Evolutionary conservation across 1,284 basidiomycete species (phyloP).

Genomic region (Rhodotorula glutinis): DNA sequence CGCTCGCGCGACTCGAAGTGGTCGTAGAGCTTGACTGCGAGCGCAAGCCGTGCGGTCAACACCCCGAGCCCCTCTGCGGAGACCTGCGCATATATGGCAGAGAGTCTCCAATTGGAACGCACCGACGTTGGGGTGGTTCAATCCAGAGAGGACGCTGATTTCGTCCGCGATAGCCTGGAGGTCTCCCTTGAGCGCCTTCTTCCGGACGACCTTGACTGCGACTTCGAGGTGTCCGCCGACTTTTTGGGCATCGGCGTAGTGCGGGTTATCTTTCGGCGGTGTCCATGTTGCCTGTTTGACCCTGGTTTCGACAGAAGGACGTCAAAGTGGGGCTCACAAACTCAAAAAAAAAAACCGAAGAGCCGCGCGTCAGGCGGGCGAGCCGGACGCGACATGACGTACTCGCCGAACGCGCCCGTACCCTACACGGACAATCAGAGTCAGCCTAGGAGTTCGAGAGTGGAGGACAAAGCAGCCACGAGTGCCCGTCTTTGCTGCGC

Average conservation of each 20-base stretch:
- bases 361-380: too few species aligned
- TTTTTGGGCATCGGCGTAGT: slow-evolving; percentile 13
- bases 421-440: slow-evolving; percentile 9
- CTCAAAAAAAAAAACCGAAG: not conserved
- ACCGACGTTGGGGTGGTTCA: slow-evolving; percentile 82
- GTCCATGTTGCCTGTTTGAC: slow-evolving; percentile 38
- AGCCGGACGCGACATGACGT: not conserved
- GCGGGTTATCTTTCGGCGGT: slow-evolving; percentile 10
- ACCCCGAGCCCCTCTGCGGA: too few species aligned
- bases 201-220: slow-evolving; percentile 38
- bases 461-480: too few species aligned
- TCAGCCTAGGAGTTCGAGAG: not conserved
- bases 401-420: slow-evolving; percentile 32
- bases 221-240: slow-evolving; percentile 32
- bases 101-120: not conserved
- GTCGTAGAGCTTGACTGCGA: slow-evolving; percentile 80
- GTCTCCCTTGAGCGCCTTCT: slow-evolving; percentile 36
- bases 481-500: too few species aligned
- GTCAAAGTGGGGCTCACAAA: not conserved
- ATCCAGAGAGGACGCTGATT: slow-evolving; percentile 80
- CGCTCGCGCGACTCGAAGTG: slow-evolving; percentile 88
- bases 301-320: not conserved
- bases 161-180: slow-evolving; percentile 52
- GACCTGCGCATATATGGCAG: not conserved
- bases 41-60: not conserved